phyloP scores from a whole-genome alignment of 495 filamentous ascomycete genomes.

The Penicillium manginii region DNA sequence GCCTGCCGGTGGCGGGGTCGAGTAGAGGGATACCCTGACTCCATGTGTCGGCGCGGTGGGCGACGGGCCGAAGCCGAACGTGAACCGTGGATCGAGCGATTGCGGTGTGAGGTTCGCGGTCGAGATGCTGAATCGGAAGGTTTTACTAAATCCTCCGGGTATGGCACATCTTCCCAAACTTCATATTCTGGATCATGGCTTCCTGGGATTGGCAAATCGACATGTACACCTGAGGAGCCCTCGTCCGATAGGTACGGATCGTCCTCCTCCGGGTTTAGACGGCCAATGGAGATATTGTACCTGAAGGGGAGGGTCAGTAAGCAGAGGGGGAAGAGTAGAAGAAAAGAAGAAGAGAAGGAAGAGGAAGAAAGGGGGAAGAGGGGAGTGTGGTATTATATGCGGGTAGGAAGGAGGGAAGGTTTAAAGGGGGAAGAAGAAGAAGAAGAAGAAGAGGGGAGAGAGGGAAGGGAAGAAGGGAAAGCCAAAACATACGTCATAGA shows the following conservation, averaged over 20 bases:
- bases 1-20: slow-evolving; percentile 52
- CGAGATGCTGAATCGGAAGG: slow-evolving; percentile 84
- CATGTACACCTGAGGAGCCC: slow-evolving; percentile 56
- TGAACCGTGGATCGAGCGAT: slow-evolving; percentile 43
- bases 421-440: slow-evolving; percentile 38
- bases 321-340: slow-evolving; percentile 35
- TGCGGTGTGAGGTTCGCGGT: slow-evolving; percentile 56
- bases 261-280: slow-evolving; percentile 43
- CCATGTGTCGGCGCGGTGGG: slow-evolving; percentile 47
- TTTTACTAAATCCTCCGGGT: slow-evolving; percentile 66
- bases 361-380: slow-evolving; percentile 7
- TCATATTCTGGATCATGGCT: slow-evolving; percentile 40
- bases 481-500: slow-evolving; percentile 37
- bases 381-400: not conserved
- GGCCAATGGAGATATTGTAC: slow-evolving; percentile 55
- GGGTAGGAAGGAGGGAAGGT: slow-evolving; percentile 33
- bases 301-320: slow-evolving; percentile 37
- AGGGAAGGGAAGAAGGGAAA: slow-evolving; percentile 19
- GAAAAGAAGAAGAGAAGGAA: slow-evolving; percentile 12
- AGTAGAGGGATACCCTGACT: slow-evolving; percentile 33
- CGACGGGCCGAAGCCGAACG: slow-evolving; percentile 48
- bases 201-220: slow-evolving; percentile 51
- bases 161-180: slow-evolving; percentile 55
- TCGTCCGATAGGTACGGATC: slow-evolving; percentile 54
- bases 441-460: slow-evolving; percentile 7